Conservation (phyloP, 2,329 filamentous ascomycete species). For the Penicillium aurantiogriseum region DNA sequence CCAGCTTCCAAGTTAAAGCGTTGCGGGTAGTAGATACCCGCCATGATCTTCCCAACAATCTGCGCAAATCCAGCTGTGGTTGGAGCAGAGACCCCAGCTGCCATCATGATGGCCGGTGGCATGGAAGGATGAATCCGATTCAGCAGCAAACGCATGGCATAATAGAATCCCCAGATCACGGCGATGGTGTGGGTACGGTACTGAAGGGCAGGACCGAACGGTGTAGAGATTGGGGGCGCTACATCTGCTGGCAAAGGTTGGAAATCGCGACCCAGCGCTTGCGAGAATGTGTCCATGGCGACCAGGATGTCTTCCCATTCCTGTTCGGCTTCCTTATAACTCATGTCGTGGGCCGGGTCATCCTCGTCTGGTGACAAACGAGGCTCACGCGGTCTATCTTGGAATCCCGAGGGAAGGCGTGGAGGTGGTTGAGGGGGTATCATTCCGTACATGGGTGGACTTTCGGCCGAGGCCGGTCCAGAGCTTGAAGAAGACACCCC, state of each 20-base stretch:
- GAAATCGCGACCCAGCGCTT: conserved; percentile 71
- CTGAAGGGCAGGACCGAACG: conserved; percentile 77
- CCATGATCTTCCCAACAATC: conserved; percentile 75
- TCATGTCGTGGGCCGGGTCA: conserved; percentile 60
- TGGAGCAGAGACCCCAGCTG: conserved; percentile 72
- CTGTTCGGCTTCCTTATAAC: conserved; percentile 65
- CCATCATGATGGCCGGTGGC: conserved; percentile 86
- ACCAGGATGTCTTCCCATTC: conserved; percentile 66
- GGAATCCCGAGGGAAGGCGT: conserved; percentile 53
- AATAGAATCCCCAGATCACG: conserved; percentile 81
- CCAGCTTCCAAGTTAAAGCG: conserved; percentile 34
- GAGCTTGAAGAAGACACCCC: not conserved
- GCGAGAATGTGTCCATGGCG: conserved; percentile 47
- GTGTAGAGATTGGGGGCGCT: conserved; percentile 60
- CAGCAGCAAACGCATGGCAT: conserved; percentile 81
- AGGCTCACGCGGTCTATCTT: conserved; percentile 40
- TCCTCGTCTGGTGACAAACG: conserved; percentile 35
- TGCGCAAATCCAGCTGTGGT: conserved; percentile 71
- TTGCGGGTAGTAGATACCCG: conserved; percentile 59
- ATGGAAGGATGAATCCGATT: conserved; percentile 81
- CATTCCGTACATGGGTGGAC: conserved; percentile 51
- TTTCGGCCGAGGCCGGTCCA: conserved; percentile 12
- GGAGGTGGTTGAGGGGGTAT: conserved; percentile 43
- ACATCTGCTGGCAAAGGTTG: conserved; percentile 70
- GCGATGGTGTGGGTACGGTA: conserved; percentile 87